A percentile compares a stretch with the other conserved stretches of the same genome.
These are phyloP conservation scores for Curvularia verruculosa DNA, from an alignment of 2,329 filamentous ascomycete genomes.

Conservation along the genomic window DNA sequence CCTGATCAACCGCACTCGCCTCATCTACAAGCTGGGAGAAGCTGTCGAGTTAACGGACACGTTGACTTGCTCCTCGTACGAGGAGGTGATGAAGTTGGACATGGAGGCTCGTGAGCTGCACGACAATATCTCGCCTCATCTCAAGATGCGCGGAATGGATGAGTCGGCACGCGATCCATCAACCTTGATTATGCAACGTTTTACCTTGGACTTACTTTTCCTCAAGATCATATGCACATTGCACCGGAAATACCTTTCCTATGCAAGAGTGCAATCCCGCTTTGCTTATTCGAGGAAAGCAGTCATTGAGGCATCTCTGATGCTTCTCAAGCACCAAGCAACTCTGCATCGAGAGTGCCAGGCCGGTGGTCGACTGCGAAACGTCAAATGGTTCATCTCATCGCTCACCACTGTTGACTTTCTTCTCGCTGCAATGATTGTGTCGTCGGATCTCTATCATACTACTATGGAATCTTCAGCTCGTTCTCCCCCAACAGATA, in stretches of 20 bases:
- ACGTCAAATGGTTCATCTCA: slow-evolving; percentile 78
- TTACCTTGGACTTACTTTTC: slow-evolving; percentile 82
- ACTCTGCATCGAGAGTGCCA: slow-evolving; percentile 77
- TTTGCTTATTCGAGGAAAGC: slow-evolving; percentile 84
- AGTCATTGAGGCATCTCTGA: slow-evolving; percentile 85
- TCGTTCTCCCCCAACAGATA: slow-evolving; percentile 45
- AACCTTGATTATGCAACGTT: slow-evolving; percentile 76
- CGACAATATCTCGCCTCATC: slow-evolving; percentile 76
- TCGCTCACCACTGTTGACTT: slow-evolving; percentile 85
- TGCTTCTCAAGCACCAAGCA: slow-evolving; percentile 77
- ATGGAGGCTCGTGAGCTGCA: slow-evolving; percentile 62
- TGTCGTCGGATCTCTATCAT: slow-evolving; percentile 82
- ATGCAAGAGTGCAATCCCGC: slow-evolving; percentile 73
- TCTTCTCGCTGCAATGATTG: slow-evolving; percentile 81
- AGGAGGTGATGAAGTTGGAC: slow-evolving; percentile 67
- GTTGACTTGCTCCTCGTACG: slow-evolving; percentile 66
- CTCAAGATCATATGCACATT: slow-evolving; percentile 88
- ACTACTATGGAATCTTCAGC: slow-evolving; percentile 55
- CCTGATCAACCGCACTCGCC: slow-evolving; percentile 74
- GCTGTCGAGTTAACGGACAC: slow-evolving; percentile 72
- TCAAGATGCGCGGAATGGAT: slow-evolving; percentile 76
- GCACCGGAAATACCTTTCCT: slow-evolving; percentile 84
- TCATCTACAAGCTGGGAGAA: slow-evolving; percentile 72
- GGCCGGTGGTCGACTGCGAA: slow-evolving; percentile 71
- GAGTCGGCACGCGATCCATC: slow-evolving; percentile 73